Evolutionary conservation across 208 protist species (phyloP).

Genomic region (Leishmania braziliensis): DNA sequence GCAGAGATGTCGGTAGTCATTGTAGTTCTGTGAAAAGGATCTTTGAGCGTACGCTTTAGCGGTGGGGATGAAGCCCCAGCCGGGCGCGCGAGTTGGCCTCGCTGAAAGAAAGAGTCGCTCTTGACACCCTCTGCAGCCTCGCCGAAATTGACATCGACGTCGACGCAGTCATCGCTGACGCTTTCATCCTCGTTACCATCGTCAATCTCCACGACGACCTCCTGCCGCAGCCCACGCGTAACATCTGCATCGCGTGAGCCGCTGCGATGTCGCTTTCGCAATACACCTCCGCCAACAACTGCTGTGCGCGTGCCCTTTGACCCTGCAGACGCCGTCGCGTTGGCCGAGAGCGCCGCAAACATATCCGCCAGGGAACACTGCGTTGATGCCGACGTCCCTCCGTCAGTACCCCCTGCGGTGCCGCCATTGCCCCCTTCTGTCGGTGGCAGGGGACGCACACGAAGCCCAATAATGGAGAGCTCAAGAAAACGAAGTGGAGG

Average conservation of each 20-base stretch:
- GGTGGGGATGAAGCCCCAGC: conserved; percentile 1
- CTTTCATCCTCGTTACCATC: not conserved
- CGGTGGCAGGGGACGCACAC: not conserved
- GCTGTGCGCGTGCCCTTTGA: too few species aligned
- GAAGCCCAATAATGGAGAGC: conserved; percentile 28
- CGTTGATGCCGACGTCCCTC: not conserved
- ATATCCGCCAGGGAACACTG: conserved; percentile 25
- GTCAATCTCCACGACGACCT: conserved; percentile 2
- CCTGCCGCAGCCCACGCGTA: not conserved
- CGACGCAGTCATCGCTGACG: not conserved
- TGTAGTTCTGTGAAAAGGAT: not conserved
- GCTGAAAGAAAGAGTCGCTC: not conserved
- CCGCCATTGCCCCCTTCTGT: not conserved
- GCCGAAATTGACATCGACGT: not conserved
- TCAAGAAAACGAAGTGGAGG: conserved; percentile 27
- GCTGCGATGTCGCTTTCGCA: conserved; percentile 6
- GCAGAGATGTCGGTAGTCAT: not conserved
- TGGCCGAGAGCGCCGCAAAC: conserved; percentile 24
- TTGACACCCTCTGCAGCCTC: not conserved
- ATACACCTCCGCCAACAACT: not conserved
- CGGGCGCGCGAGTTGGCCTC: not conserved
- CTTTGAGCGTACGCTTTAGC: not conserved
- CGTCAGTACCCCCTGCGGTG: not conserved
- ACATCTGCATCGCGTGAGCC: not conserved
- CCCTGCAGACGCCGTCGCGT: not conserved